Base-by-base conservation (phyloP, 805 yeast species). In the Zygosaccharomyces gambellarensis region DNA sequence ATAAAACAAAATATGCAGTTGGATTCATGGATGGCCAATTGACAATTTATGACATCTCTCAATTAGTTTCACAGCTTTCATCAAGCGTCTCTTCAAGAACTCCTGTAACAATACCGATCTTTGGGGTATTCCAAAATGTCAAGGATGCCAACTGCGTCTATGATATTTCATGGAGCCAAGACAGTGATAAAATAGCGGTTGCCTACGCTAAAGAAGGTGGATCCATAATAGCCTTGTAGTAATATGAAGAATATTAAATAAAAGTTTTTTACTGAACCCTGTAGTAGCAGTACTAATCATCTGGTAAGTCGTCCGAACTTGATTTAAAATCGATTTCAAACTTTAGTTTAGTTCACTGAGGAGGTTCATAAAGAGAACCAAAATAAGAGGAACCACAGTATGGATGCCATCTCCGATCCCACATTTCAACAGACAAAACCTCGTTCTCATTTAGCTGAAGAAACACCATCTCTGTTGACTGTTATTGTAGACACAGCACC, bases 401-500 rank as follows among this genome's bases (percentile, higher is more conserved):
- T 67, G 71, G 71, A 67, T 55, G 70, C 67, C n/a, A 67, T 67
- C 25, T 51, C 69, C 22, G 71, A 67, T 48, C 64, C 71, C 23
- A 59, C 65, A 2, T 65, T 67, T 42, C 65, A 64, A 27, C 56
- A 48, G 11, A 60, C 64, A 3, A 61, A 58, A 31, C 45, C 58
- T 1, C 56, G 56, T 36, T 45, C 60, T 10, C 51, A 54, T 9
- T 55, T 50, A 12, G 52, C 60, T 5, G 88, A 81, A 47, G 90
- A 85, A 51, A 70, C 81, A 9, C 96, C 97, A 1, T 87, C 95
- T 1, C 71, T 90, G 32, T 75, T 92, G 30, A 82, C 88, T 0
- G 81, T 94, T 21, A 74, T 92, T 2, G 65, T 92, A 5, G 98
- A 92, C 55, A 73, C 88, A 8, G 82, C 87, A 43, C 90, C 96